These are phyloP conservation scores for Ceratobasidium theobromae DNA, from an alignment of 1,284 basidiomycete species.

Conservation along the genomic window DNA sequence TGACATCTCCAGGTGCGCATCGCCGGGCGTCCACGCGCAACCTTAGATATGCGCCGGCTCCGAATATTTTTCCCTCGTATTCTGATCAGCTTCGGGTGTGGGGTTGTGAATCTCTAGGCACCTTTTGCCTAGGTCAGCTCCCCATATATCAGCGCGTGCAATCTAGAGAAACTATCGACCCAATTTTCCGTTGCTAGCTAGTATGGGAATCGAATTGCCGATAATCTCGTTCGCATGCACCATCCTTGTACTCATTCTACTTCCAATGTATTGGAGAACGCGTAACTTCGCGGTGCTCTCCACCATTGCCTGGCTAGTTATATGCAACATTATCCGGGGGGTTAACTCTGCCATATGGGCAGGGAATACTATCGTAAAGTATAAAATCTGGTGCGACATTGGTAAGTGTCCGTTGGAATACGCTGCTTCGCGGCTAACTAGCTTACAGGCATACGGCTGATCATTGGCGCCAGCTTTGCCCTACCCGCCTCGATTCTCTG, in stretches of 20 bases:
- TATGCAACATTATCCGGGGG: constrained; percentile 55
- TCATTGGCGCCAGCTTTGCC: constrained; percentile 38
- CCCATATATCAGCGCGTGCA: too few relatives aligned
- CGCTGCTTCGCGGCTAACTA: not conserved
- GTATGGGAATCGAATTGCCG: constrained; percentile 31
- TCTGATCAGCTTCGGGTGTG: too few relatives aligned
- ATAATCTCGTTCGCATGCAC: constrained; percentile 38
- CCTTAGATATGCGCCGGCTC: too few relatives aligned
- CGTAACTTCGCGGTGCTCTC: constrained; percentile 58
- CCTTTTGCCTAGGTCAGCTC: too few relatives aligned
- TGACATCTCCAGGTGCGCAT: too few relatives aligned
- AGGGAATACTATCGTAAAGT: constrained; percentile 39
- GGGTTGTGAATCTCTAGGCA: too few relatives aligned
- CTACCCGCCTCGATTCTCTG: constrained; percentile 43
- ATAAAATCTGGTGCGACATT: constrained; percentile 48
- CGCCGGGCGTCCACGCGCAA: too few relatives aligned
- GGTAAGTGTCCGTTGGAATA: constrained; percentile 39
- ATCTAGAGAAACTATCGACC: not conserved
- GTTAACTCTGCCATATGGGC: constrained; percentile 53
- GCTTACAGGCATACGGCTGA: constrained; percentile 38
- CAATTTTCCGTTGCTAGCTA: not conserved
- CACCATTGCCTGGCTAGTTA: constrained; percentile 58
- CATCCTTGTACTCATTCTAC: constrained; percentile 42
- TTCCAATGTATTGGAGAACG: constrained; percentile 49
- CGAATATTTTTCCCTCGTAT: too few relatives aligned